These are phyloP conservation scores for Fonsecaea erecta DNA, from an alignment of 2,329 filamentous ascomycete genomes.

Conservation along the genomic window DNA sequence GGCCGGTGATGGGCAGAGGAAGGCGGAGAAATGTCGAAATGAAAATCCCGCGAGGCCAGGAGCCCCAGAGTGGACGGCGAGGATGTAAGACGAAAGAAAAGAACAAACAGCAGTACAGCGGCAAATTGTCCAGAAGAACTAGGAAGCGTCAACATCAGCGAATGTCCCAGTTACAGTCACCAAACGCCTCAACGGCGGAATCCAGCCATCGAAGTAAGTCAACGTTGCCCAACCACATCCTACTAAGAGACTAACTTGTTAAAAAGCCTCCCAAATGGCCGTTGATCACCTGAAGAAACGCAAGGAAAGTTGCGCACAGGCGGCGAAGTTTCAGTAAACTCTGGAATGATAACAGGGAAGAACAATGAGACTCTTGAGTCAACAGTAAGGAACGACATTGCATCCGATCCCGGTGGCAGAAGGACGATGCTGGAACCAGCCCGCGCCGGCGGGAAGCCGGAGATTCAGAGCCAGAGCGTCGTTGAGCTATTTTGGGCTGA, in stretches of 20 bases:
- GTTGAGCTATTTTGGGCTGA: too few relatives aligned
- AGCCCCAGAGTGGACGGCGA: not conserved
- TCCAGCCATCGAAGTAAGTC: not conserved
- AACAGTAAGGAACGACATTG: not conserved
- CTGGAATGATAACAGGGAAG: not conserved
- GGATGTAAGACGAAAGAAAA: slow-evolving; percentile 2
- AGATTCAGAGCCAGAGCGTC: too few relatives aligned
- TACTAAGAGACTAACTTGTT: not conserved
- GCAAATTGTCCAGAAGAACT: not conserved
- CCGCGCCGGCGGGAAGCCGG: too few relatives aligned
- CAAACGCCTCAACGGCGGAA: not conserved
- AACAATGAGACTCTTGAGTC: not conserved
- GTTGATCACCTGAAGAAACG: not conserved
- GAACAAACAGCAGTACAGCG: slow-evolving; percentile 1
- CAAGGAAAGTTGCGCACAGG: not conserved
- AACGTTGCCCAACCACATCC: not conserved
- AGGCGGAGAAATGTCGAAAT: not conserved
- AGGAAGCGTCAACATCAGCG: not conserved
- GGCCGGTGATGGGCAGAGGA: not conserved
- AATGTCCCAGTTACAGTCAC: not conserved
- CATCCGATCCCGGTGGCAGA: not conserved
- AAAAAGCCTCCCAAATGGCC: not conserved
- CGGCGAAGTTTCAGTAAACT: not conserved
- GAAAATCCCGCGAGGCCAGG: not conserved
- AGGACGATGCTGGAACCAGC: not conserved